These are phyloP conservation scores for Morella rubra DNA, from an alignment of 306 rosid genomes.

Conservation along the genomic window DNA sequence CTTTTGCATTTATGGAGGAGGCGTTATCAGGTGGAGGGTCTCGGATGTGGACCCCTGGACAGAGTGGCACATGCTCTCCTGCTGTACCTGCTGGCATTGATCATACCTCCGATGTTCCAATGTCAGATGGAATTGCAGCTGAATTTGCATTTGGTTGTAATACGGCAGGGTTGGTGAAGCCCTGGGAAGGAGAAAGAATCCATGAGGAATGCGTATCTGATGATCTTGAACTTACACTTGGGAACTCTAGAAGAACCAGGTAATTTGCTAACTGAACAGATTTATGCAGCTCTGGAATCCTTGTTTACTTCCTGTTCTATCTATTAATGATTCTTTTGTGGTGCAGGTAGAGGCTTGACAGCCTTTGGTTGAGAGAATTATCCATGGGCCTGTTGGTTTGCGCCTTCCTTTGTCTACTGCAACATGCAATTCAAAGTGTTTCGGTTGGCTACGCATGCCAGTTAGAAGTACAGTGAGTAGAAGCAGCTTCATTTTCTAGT, in stretches of 20 bases:
- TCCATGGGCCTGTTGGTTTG: conserved; percentile 11
- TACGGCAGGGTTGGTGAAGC: conserved; percentile 50
- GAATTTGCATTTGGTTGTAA: conserved; percentile 61
- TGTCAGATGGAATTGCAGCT: conserved; percentile 55
- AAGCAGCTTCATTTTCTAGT: conserved; percentile 19
- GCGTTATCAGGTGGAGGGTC: conserved; percentile 45
- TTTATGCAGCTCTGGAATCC: background rate
- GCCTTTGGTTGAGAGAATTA: conserved; percentile 6
- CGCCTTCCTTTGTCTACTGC: conserved; percentile 9
- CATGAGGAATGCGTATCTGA: conserved; percentile 62
- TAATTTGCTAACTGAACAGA: conserved; percentile 11
- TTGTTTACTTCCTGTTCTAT: background rate
- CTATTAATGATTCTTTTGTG: conserved; percentile 15
- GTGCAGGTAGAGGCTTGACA: conserved; percentile 31
- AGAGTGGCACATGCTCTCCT: conserved; percentile 65
- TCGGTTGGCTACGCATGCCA: conserved; percentile 30
- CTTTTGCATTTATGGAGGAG: conserved; percentile 47
- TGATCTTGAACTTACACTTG: conserved; percentile 67
- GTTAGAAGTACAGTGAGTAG: conserved; percentile 45
- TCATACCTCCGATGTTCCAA: conserved; percentile 47
- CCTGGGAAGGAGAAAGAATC: conserved; percentile 70
- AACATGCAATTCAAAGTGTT: conserved; percentile 36
- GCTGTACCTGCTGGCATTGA: conserved; percentile 42
- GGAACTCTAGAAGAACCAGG: conserved; percentile 48
- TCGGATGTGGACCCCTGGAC: conserved; percentile 61